Conservation (phyloP, 2,329 filamentous ascomycete species). For the Fusarium paranaense region DNA sequence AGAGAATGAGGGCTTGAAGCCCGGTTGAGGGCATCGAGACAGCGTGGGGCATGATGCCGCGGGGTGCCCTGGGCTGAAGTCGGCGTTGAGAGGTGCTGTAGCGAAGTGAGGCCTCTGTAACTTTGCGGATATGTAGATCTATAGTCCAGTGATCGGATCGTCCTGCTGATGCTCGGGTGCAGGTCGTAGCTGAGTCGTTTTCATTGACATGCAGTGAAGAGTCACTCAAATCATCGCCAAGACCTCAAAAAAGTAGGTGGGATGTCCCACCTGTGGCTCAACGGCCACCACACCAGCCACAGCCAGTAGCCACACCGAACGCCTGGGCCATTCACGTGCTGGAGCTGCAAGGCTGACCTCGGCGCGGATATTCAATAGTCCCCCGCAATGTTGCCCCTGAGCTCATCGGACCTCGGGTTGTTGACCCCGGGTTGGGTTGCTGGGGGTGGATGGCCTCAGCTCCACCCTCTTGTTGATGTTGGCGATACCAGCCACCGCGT, state of each 20-base stretch:
- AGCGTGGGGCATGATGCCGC: slow-evolving; percentile 76
- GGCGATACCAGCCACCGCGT: slow-evolving; percentile 47
- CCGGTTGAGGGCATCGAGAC: slow-evolving; percentile 78
- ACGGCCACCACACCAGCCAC: slow-evolving; percentile 18
- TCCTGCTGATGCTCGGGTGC: slow-evolving; percentile 7
- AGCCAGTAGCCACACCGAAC: not conserved
- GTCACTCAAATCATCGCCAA: slow-evolving; percentile 44
- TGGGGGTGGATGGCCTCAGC: slow-evolving; percentile 44
- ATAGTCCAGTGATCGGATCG: not conserved
- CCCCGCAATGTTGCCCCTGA: slow-evolving; percentile 42
- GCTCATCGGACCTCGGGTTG: slow-evolving; percentile 42
- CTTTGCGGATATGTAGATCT: not conserved
- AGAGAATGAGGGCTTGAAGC: slow-evolving; percentile 86
- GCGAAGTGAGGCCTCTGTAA: not conserved
- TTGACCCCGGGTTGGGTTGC: slow-evolving; percentile 40
- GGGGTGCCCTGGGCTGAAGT: slow-evolving; percentile 16
- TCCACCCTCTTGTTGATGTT: slow-evolving; percentile 46
- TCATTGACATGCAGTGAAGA: slow-evolving; percentile 40
- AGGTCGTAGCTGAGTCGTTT: slow-evolving; percentile 33
- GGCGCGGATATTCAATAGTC: slow-evolving; percentile 45
- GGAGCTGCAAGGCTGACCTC: slow-evolving; percentile 27
- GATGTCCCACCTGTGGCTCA: slow-evolving; percentile 43
- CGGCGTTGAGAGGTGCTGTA: not conserved
- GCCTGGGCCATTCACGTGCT: slow-evolving; percentile 36
- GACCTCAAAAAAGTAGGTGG: slow-evolving; percentile 43